Evolutionary conservation across 495 filamentous ascomycete genomes (phyloP), one percentile per base, ranked within the genome.

Genomic region (Astrothelium subdiscretum): DNA sequence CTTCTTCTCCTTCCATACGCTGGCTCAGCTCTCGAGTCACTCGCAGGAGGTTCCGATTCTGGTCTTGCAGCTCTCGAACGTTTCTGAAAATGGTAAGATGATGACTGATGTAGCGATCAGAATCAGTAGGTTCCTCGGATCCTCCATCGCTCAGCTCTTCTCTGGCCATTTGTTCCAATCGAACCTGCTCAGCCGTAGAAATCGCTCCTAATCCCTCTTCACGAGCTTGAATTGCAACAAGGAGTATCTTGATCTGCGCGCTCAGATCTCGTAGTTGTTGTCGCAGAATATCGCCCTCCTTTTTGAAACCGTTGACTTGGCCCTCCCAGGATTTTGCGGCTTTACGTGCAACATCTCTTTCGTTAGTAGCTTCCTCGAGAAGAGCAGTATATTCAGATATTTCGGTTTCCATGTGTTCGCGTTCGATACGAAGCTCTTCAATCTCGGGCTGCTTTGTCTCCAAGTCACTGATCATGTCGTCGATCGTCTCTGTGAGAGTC

Each of bases 191-290:
- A 32, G 85, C 83, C 3, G 82, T 77, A 58, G 82, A 83, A 38
- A 96, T 81, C 42, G 83, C 79, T 58, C 86, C 85, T 54, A 90
- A 74, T 22, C 91, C 92, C 71, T 91, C 85, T 68, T 92, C 90
- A 31, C 82, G 77, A 26, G 87, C 80, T 62, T 94, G 85, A 32
- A 89, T 79, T 71, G 95, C 92, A 68, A 91, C 81, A 10, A 96
- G 80, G 1, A 99, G 79, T 48, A 96, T 81, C 73, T 95, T 94
- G 66, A 96, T 81, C 70, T 97, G 91, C 0, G 86, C 83, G 66
- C 90, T 91, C 22, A 96, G 80, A 75, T 97, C 94, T 29, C 94
- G 85, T n/a, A 97, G 78, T 70, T 97, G 83, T 64, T 92, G 87
- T 31, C 87, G 87, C 13, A 96, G 78, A 59, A 97, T 85, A 59